Evolutionary conservation across 2,329 filamentous ascomycete species (phyloP), one percentile per base, ranked within the genome.

Genomic region (Sarocladium kiliense): DNA sequence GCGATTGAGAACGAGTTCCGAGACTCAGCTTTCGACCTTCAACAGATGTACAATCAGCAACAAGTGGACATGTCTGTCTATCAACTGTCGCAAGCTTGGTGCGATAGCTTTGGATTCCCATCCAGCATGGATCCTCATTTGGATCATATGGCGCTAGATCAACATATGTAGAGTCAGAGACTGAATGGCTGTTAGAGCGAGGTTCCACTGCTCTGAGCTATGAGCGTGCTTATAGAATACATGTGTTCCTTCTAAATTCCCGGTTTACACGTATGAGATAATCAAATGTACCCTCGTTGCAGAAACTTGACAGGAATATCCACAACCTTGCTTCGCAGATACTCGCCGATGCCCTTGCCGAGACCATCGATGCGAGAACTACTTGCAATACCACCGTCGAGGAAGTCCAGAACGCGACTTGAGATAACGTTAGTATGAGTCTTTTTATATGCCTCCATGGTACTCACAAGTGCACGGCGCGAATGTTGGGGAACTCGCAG

Each of bases 321-420:
- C 0, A 78, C 72, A n/a, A 66, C 67, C 58, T 72, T 74, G 21
- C 70, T 70, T 47, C 74, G 62, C 53, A 78, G 49, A 59, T 75
- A 77, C 66, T 78, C 75, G 14, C 65, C 69, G 37, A 70, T 65
- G 21, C 74, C 74, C 67, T 78, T 78, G 0, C 74, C 76, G 14
- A 78, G 61, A 1, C 70, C 73, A 60, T 78, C 76, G 45, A 76
- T 75, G 1, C 68, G 68, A 49, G 65, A 68, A 34, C 70, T 74
- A 3, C 72, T 70, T 54, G 74, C 69, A 61, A 72, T 75, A 0
- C 74, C 73, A 0, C 73, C 65, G 53, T 76, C 73, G 7, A 77
- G 63, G 58, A 77, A 74, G 58, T 77, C 75, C 55, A 76, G 68
- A 21, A 78, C 60, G 34, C 64, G 64, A 23, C 64, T 65, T 1